Evolutionary conservation across 2,329 filamentous ascomycete genomes (phyloP).

Genomic region (Sclerotinia sclerotiorum): DNA sequence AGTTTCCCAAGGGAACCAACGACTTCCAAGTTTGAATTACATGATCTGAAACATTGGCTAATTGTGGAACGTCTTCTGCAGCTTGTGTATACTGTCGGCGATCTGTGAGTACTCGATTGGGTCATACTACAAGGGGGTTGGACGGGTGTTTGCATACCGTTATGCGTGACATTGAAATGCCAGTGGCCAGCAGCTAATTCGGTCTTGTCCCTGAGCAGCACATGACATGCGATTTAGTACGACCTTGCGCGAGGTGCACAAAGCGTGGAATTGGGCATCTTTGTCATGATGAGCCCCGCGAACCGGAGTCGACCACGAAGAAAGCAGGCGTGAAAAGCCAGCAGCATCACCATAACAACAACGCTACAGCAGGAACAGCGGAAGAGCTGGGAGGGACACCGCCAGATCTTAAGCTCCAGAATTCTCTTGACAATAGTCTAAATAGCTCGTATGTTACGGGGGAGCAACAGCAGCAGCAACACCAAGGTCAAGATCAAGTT

Average conservation of each 20-base stretch:
- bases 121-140: slow-evolving; percentile 31
- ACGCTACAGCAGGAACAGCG: slow-evolving; percentile 48
- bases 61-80: slow-evolving; percentile 50
- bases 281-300: slow-evolving; percentile 95
- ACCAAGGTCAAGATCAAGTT: slow-evolving; percentile 53
- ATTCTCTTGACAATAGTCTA: slow-evolving; percentile 47
- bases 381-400: slow-evolving; percentile 58
- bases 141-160: slow-evolving; percentile 35
- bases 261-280: slow-evolving; percentile 98
- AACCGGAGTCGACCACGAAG: slow-evolving; percentile 66
- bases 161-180: slow-evolving; percentile 39
- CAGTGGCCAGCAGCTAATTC: slow-evolving; percentile 41
- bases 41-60: slow-evolving; percentile 38
- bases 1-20: slow-evolving; percentile 27
- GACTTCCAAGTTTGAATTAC: slow-evolving; percentile 29
- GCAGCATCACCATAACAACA: slow-evolving; percentile 51
- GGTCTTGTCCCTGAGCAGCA: slow-evolving; percentile 55
- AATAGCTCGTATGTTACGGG: slow-evolving; percentile 51
- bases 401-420: slow-evolving; percentile 50
- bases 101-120: slow-evolving; percentile 68
- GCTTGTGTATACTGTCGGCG: slow-evolving; percentile 86
- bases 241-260: slow-evolving; percentile 85
- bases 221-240: slow-evolving; percentile 91
- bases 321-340: slow-evolving; percentile 65
- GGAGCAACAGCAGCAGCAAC: neutral